Base-by-base conservation (phyloP, 2,329 filamentous ascomycete genomes). In the Pseudovirgaria hyperparasitica region DNA sequence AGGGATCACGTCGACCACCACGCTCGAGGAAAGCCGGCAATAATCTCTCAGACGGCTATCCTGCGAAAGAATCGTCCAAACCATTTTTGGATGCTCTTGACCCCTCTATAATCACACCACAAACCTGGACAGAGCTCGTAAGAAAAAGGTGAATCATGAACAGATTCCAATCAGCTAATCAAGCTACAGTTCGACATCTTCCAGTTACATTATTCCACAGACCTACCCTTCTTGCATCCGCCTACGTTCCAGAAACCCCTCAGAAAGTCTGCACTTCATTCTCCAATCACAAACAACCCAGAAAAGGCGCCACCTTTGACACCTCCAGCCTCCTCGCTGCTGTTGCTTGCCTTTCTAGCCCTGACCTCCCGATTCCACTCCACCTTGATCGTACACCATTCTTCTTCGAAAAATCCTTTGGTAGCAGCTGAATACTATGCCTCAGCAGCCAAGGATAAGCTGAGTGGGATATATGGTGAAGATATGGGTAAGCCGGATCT, bases 151-250 rank as follows among this genome's bases (percentile, higher is more conserved):
- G 19, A 38, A 11, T 15, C 10, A 9, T 17, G 22, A 11, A 12
- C 12, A 4, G n/a, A 16, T 26, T 10, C 12, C n/a, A 22, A 22
- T 20, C 9, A 15, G 16, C 33, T 35, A 33, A 39, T n/a, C 21
- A 15, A 8, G 20, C 21, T 24, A 6, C 26, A 60, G 46, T 76
- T 79, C 39, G 70, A 71, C 38, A 70, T 81, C 16, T 82, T 76
- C 48, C 72, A 76, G 40, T 60, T 74, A 22, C 76, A 84, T 44
- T 82, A 76, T 45, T 72, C 73, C 0, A 73, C 76, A 1, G 77
- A 82, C 43, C 62, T 84, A 20, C 72, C 77, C 0, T 84, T 84
- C 41, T 48, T 84, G 6, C 77, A 82, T 43, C 58, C 75, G 5
- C 66, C 71, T 2, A 76, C 69, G 0, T 70, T 82, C 37, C 51